Evolutionary conservation across 2,329 filamentous ascomycete species (phyloP).

Genomic region (Neopestalotiopsis rosae): DNA sequence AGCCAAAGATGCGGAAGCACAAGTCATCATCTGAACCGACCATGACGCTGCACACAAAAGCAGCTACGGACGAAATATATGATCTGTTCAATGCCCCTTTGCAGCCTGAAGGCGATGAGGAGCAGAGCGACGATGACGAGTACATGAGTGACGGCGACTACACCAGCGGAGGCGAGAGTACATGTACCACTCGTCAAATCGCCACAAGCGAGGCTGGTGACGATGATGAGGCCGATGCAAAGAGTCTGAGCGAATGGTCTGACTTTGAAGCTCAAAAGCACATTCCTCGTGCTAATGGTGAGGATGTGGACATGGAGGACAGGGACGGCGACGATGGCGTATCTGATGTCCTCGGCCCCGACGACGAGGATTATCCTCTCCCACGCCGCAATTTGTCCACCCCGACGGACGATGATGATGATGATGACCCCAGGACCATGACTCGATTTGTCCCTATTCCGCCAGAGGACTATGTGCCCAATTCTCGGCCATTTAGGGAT

Average conservation of each 20-base stretch:
- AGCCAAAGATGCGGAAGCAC: conserved; percentile 83
- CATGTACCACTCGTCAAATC: conserved; percentile 75
- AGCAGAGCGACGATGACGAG: conserved; percentile 62
- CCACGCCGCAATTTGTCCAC: conserved; percentile 43
- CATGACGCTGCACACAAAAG: conserved; percentile 95
- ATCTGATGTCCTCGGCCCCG: conserved; percentile 46
- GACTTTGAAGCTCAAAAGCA: conserved; percentile 81
- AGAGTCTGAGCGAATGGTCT: conserved; percentile 83
- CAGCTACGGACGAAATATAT: conserved; percentile 96
- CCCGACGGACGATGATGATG: conserved; percentile 39
- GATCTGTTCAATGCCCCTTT: conserved; percentile 93
- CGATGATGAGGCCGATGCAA: conserved; percentile 61
- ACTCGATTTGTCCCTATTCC: conserved; percentile 79
- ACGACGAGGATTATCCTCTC: conserved; percentile 40
- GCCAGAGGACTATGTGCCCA: conserved; percentile 85
- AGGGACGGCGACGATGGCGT: conserved; percentile 44
- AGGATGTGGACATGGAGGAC: conserved; percentile 37
- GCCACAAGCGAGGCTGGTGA: conserved; percentile 46
- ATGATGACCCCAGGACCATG: conserved; percentile 55
- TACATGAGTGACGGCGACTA: conserved; percentile 79
- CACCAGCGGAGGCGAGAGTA: conserved; percentile 86
- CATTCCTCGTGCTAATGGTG: conserved; percentile 55
- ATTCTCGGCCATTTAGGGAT: conserved; percentile 81
- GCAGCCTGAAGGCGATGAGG: conserved; percentile 42
- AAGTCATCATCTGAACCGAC: conserved; percentile 73